Base-by-base conservation (phyloP, 345 rosid species). In the Hirschfeldia incana region DNA sequence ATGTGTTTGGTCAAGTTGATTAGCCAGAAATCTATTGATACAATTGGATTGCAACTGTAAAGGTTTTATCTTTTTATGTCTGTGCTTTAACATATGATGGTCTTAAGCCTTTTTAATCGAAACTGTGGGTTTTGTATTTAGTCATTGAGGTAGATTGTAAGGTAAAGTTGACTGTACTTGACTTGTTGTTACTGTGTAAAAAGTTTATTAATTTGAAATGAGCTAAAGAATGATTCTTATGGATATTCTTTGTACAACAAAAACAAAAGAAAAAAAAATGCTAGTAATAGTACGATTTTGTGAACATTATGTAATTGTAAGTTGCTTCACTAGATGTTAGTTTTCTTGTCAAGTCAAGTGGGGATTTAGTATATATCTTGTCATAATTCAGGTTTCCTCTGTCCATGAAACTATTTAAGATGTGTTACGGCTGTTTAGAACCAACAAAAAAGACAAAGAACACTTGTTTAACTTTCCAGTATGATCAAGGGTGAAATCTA, bases 381-480 rank as follows among this genome's bases (percentile, higher is more conserved):
- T 55, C 4, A 21, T 60, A 33, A 34, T 79, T 44, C 1, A 13
- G 36, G 28, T 39, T 13, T 29, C 49, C 4, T 16, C 37, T 51
- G 0, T 4, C 21, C 10, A 5, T 32, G 33, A 3, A 32, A 32
- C 33, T 32, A 32, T 32, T 4, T 32, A 32, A 32, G 33, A 32
- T 39, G 46, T 3, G n/a, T n/a, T n/a, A n/a, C n/a, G n/a, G n/a
- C n/a, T n/a, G n/a, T n/a, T n/a, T n/a, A n/a, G n/a, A n/a, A n/a
- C n/a, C n/a, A n/a, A n/a, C n/a, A n/a, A n/a, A n/a, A n/a, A n/a
- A n/a, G n/a, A n/a, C n/a, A n/a, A n/a, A n/a, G n/a, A n/a, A n/a
- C n/a, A n/a, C 65, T 67, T 68, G 26, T 33, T 66, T 4, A 57
- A 60, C 82, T 78, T 73, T 78, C 49, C 28, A 42, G 65, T 73